Conservation (phyloP, 257 asterid genomes). For the Knoxia roxburghii region DNA sequence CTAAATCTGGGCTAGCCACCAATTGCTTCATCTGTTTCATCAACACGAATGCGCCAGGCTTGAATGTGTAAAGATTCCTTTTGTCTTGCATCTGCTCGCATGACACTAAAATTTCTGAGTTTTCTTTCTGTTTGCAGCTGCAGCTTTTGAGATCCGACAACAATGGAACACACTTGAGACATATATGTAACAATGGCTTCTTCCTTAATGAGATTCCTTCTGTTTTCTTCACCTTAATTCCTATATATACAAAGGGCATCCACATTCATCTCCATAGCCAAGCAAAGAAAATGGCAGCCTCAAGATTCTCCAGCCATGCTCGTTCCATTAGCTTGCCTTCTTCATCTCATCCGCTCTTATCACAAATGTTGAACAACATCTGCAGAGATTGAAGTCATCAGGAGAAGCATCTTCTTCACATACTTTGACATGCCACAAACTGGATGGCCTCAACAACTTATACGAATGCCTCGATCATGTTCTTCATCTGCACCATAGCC, state of each 20-base stretch:
- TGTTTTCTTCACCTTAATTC: slow-evolving; percentile 2
- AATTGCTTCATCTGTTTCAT: background rate
- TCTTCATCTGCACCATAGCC: slow-evolving; percentile 34
- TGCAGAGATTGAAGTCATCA: slow-evolving; percentile 28
- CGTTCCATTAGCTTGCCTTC: slow-evolving; percentile 40
- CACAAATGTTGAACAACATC: slow-evolving; percentile 14
- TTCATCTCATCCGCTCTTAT: slow-evolving; percentile 33
- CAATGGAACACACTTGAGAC: background rate
- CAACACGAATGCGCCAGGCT: slow-evolving; percentile 5
- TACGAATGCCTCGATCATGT: slow-evolving; percentile 27
- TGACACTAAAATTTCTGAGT: background rate
- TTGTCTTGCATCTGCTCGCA: slow-evolving; percentile 1
- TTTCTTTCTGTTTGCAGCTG: background rate
- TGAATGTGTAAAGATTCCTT: background rate
- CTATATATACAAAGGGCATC: slow-evolving; percentile 8
- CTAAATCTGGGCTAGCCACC: background rate
- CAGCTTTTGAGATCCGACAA: background rate
- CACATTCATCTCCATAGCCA: background rate
- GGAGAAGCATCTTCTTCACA: slow-evolving; percentile 18
- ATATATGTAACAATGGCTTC: background rate
- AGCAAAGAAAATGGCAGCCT: slow-evolving; percentile 17
- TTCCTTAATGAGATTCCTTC: slow-evolving; percentile 3
- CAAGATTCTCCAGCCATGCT: slow-evolving; percentile 21
- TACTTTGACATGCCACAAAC: slow-evolving; percentile 20
- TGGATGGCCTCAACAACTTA: slow-evolving; percentile 33